These are phyloP conservation scores for Starmerella vitae DNA, from an alignment of 805 yeast genomes.

Conservation along the genomic window DNA sequence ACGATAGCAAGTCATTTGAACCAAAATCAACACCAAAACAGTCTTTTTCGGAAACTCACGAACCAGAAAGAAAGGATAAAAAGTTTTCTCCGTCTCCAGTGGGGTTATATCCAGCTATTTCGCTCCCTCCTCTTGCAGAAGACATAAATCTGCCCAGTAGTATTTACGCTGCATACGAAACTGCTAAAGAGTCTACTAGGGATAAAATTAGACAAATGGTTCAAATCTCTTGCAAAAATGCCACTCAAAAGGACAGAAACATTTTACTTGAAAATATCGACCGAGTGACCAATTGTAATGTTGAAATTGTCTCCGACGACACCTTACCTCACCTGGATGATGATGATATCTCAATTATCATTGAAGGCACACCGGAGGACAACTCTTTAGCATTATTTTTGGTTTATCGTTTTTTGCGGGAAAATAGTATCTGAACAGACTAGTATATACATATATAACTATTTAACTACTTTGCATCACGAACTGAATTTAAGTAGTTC, in stretches of 20 bases:
- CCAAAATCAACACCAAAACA: neutral
- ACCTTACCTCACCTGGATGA: conserved; percentile 29
- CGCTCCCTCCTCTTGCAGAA: conserved; percentile 3
- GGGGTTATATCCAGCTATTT: neutral
- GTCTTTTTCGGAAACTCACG: neutral
- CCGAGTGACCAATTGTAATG: conserved; percentile 13
- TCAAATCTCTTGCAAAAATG: conserved; percentile 8
- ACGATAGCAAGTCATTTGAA: neutral
- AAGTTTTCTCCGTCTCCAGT: neutral
- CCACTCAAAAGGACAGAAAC: conserved; percentile 2
- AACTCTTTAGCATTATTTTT: conserved; percentile 28
- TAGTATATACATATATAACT: neutral
- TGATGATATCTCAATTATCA: conserved; percentile 48
- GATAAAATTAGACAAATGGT: conserved; percentile 17
- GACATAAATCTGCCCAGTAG: conserved; percentile 5
- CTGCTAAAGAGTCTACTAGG: conserved; percentile 17
- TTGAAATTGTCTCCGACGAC: conserved; percentile 2
- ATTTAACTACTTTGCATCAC: no score
- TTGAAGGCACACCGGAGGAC: conserved; percentile 53
- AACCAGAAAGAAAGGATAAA: no score
- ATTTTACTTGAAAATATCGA: conserved; percentile 13
- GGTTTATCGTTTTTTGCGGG: conserved; percentile 11
- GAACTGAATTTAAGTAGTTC: conserved; percentile 49
- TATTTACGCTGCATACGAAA: conserved; percentile 20
- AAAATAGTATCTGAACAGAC: neutral